Evolutionary conservation across 2,329 filamentous ascomycete genomes (phyloP).

Genomic region (Penicillium sp.): DNA sequence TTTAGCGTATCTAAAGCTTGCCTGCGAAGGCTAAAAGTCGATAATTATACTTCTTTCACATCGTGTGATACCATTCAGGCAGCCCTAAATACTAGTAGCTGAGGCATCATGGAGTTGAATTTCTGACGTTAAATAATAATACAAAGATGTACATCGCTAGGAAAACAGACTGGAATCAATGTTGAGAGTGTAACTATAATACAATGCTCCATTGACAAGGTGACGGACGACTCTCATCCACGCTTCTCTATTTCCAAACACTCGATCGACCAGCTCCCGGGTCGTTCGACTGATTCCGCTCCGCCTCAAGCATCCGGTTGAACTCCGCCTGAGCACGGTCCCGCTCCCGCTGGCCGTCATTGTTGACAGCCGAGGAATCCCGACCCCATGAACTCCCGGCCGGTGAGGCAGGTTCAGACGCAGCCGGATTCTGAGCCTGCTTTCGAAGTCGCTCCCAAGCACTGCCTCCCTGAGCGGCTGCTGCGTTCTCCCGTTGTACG

Average conservation of each 20-base stretch:
- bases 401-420: neutral
- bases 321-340: slow-evolving; percentile 51
- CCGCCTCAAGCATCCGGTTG: slow-evolving; percentile 48
- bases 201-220: neutral
- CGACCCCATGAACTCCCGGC: neutral
- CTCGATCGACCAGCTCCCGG: slow-evolving; percentile 10
- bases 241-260: slow-evolving; percentile 28
- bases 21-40: slow-evolving; percentile 23
- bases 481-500: slow-evolving; percentile 12
- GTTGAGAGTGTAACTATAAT: neutral
- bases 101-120: no score
- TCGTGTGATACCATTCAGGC: no score
- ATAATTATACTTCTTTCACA: neutral
- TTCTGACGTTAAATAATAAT: neutral
- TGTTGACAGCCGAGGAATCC: slow-evolving; percentile 14
- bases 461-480: slow-evolving; percentile 28
- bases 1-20: slow-evolving; percentile 20
- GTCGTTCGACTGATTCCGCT: slow-evolving; percentile 36
- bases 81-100: no score
- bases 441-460: slow-evolving; percentile 46
- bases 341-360: slow-evolving; percentile 33
- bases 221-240: neutral
- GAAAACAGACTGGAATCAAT: neutral
- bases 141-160: neutral
- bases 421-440: neutral